Evolutionary conservation across 169 alveolate genomes (phyloP).

Genomic region (Plasmodium vivax): DNA sequence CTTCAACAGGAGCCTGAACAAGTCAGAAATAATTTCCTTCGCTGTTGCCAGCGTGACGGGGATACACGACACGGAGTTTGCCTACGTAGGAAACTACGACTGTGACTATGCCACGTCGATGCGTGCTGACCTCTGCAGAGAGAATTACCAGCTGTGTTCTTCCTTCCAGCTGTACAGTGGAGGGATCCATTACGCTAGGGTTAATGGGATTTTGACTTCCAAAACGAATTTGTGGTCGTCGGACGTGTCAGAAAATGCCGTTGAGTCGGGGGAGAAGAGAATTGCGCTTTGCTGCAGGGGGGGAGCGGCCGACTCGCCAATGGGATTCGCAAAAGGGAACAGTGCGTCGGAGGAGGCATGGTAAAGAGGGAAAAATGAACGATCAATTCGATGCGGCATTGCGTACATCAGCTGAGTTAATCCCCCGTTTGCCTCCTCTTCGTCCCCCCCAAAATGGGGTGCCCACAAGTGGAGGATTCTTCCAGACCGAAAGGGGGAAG

Average conservation of each 20-base stretch:
- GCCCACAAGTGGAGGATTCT: not conserved
- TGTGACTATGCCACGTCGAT: slow-evolving; percentile 78
- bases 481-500: not conserved
- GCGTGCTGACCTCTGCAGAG: slow-evolving; percentile 76
- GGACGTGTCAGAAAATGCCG: slow-evolving; percentile 34
- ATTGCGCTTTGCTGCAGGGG: slow-evolving; percentile 54
- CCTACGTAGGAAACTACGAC: slow-evolving; percentile 74
- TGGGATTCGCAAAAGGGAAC: not conserved
- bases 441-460: not conserved
- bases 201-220: slow-evolving; percentile 81
- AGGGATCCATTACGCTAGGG: slow-evolving; percentile 83
- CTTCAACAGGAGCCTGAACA: slow-evolving; percentile 8
- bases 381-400: not conserved
- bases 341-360: not conserved
- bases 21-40: slow-evolving; percentile 51
- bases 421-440: not conserved
- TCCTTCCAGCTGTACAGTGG: slow-evolving; percentile 80
- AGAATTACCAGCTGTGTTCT: slow-evolving; percentile 78
- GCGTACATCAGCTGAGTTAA: not conserved
- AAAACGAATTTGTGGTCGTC: slow-evolving; percentile 80
- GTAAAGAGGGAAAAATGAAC: not conserved
- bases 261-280: slow-evolving; percentile 34
- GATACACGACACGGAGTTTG: slow-evolving; percentile 41
- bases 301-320: not conserved
- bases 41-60: slow-evolving; percentile 36